A percentile compares a stretch with the other conserved stretches of the same genome.
Evolutionary conservation across 1,139 yeast species (phyloP).

Genomic region (Hyphopichia khmerensis): DNA sequence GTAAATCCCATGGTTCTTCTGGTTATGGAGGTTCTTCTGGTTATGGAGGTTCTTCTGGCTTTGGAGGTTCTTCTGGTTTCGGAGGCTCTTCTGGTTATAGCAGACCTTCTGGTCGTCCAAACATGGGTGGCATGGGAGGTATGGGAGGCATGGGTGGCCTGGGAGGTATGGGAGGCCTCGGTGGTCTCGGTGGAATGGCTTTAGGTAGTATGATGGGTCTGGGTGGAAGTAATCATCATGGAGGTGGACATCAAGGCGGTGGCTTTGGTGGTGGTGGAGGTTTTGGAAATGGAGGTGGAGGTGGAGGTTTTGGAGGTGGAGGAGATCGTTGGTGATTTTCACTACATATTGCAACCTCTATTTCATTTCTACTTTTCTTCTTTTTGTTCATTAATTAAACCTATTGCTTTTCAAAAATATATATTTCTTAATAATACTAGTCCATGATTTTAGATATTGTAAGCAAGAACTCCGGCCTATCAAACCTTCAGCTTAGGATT

Average conservation of each 20-base stretch:
- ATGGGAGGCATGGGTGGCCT: conserved; percentile 61
- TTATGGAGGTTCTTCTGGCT: background rate
- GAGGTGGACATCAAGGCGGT: conserved; percentile 2
- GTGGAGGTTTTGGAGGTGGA: conserved; percentile 1
- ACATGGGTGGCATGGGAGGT: conserved; percentile 37
- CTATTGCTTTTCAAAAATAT: no score
- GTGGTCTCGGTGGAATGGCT: conserved; percentile 1
- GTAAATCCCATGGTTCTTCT: background rate
- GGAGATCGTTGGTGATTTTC: background rate
- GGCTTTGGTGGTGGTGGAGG: conserved; percentile 1
- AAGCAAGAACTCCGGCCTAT: no score
- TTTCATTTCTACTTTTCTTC: no score
- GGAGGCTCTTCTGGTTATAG: background rate
- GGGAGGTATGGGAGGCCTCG: conserved; percentile 2
- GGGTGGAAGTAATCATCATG: background rate
- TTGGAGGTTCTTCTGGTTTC: background rate
- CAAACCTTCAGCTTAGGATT: no score
- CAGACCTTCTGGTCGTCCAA: no score
- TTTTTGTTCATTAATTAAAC: no score
- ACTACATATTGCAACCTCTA: no score
- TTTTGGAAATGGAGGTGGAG: conserved; percentile 2
- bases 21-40: background rate
- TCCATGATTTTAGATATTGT: no score
- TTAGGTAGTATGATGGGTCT: background rate
- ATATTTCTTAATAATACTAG: no score